Conservation (phyloP, 306 rosid species). For the Cucumis cinereus region DNA sequence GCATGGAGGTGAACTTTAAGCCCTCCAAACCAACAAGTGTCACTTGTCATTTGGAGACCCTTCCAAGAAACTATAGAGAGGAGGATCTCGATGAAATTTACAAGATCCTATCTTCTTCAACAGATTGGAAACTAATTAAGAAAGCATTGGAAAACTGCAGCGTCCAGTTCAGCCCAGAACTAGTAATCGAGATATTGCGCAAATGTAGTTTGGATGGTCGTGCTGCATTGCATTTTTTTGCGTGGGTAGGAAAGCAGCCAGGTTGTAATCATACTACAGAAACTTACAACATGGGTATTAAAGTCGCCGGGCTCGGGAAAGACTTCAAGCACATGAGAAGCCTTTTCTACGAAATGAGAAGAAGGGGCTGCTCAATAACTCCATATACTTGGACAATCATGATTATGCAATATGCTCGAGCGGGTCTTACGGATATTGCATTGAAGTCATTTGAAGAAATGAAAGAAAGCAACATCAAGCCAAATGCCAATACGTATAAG, state of each 20-base stretch:
- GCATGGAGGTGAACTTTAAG: constrained; percentile 13
- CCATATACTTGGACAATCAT: constrained; percentile 92
- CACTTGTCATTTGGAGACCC: constrained; percentile 16
- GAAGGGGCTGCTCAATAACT: constrained; percentile 42
- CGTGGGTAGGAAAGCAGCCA: constrained; percentile 63
- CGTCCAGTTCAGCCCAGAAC: constrained; percentile 46
- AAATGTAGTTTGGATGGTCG: constrained; percentile 34
- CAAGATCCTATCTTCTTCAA: constrained; percentile 41
- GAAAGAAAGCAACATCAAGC: constrained; percentile 46
- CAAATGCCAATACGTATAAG: constrained; percentile 63
- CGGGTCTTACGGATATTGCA: constrained; percentile 74
- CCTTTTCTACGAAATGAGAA: constrained; percentile 68
- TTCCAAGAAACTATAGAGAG: constrained; percentile 26
- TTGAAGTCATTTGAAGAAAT: constrained; percentile 49
- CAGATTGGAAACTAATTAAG: constrained; percentile 38
- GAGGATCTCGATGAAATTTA: constrained; percentile 33
- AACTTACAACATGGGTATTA: constrained; percentile 75
- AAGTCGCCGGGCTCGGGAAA: constrained; percentile 72
- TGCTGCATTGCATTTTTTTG: constrained; percentile 43
- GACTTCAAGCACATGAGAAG: constrained; percentile 87
- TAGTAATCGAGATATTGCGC: constrained; percentile 45
- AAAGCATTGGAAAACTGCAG: constrained; percentile 43
- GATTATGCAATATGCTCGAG: constrained; percentile 80
- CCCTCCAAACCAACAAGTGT: constrained; percentile 16
- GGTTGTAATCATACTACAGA: constrained; percentile 51